Percentiles rank a stretch among this genome's conserved stretches.
These are phyloP conservation scores for Pythium plurisporium DNA, from an alignment of 352 stramenopile species.

Conservation along the genomic window DNA sequence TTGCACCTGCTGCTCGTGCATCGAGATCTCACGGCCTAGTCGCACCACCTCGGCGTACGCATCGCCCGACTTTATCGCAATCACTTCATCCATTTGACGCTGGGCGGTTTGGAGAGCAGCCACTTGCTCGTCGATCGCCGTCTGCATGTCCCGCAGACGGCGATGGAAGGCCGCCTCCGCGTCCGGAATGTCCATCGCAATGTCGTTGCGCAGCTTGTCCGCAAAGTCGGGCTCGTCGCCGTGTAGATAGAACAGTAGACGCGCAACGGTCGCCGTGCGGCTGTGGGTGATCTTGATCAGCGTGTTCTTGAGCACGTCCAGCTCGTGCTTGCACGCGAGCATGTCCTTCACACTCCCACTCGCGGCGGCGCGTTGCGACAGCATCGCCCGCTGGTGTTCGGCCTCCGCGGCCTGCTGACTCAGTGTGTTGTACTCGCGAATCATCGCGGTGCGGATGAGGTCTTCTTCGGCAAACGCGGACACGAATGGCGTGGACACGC, in stretches of 20 bases:
- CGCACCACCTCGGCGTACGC: conserved; percentile 48
- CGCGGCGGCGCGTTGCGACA: conserved; percentile 8
- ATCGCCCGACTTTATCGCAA: conserved; percentile 46
- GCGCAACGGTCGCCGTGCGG: conserved; percentile 47
- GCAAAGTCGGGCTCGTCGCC: conserved; percentile 28
- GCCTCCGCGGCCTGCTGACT: conserved; percentile 41
- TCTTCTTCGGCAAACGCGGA: conserved; percentile 37
- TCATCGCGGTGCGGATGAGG: conserved; percentile 42
- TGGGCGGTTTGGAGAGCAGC: conserved; percentile 32
- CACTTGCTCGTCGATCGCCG: conserved; percentile 33
- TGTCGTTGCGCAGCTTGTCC: conserved; percentile 31
- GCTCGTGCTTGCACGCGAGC: background rate
- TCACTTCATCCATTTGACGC: conserved; percentile 52
- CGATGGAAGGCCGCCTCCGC: conserved; percentile 46
- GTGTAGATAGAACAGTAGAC: conserved; percentile 45
- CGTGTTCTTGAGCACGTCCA: conserved; percentile 14
- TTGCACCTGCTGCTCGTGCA: conserved; percentile 32
- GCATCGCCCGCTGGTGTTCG: conserved; percentile 30
- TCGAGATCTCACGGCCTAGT: conserved; percentile 42
- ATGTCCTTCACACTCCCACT: conserved; percentile 7
- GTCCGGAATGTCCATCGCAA: conserved; percentile 36
- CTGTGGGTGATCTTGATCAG: conserved; percentile 30
- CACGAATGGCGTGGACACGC: background rate
- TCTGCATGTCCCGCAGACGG: conserved; percentile 40
- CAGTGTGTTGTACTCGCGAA: conserved; percentile 53